Evolutionary conservation across 306 rosid genomes (phyloP), one percentile per base, ranked within the genome.

Genomic region (Castanea crenata): DNA sequence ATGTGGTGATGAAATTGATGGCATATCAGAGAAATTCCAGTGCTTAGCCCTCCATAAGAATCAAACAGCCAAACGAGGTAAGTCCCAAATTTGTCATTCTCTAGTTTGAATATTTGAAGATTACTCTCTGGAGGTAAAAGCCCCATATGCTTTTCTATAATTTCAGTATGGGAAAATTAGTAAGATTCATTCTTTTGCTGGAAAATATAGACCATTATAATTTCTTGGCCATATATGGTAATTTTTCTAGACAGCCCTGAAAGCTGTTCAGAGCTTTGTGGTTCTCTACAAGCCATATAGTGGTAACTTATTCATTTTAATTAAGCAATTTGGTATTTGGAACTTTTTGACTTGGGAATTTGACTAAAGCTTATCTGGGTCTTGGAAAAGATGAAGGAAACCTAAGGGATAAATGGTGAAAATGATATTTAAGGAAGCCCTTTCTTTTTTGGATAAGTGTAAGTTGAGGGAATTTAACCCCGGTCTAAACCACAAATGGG

Each of bases 51-150:
- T 75, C 20, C 78, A 78, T 63, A 86, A 75, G 46, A 67, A 76
- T 52, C 79, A 68, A 70, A 5, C 85, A 14, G 5, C 41, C 12
- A 87, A 81, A 79, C 74, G 67, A 78, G 85, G 90, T 84, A 64
- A 67, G 41, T 21, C 21, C 51, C 71, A 3, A 55, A 65, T 12
- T 27, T 61, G 1, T 4, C 2, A 5, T 20, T 8, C 1, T 10
- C 1, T 19, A 9, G 4, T 62, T 49, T 13, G 27, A 59, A 62
- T 13, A 27, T 62, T 58, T 49, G 16, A 49, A 49, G 54, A 49
- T 12, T 49, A 49, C 54, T 46, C n/a, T 15, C 8, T 31, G 35
- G 5, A 63, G 1, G 9, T 20, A 25, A 14, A 59, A 38, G 15
- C 1, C 5, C 27, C 58, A 27, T 44, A n/a, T 14, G 7, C 31